A percentile compares a stretch with the other conserved stretches of the same genome.
phyloP scores from a whole-genome alignment of 495 filamentous ascomycete genomes.

The Tricharina praecox region DNA sequence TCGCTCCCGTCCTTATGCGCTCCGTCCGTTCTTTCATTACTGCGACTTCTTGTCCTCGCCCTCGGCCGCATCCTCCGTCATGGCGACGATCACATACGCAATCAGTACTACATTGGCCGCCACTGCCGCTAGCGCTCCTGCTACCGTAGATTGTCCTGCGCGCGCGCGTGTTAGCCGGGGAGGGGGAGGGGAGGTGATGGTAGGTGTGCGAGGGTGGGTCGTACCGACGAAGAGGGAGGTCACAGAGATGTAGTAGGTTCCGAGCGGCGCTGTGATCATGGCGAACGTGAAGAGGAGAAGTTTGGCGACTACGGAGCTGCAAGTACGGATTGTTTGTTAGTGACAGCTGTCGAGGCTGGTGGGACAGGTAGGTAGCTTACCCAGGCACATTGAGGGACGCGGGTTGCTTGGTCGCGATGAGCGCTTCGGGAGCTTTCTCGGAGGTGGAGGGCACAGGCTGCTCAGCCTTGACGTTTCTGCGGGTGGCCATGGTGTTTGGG shows the following conservation, averaged over 20 bases:
- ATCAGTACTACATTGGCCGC: constrained; percentile 85
- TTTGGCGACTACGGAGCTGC: constrained; percentile 73
- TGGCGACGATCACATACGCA: constrained; percentile 77
- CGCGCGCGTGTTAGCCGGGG: constrained; percentile 7
- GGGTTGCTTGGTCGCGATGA: too few relatives aligned
- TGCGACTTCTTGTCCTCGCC: constrained; percentile 42
- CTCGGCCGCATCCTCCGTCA: constrained; percentile 69
- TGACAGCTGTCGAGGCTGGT: neutral
- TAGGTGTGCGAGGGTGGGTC: neutral
- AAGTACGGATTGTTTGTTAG: constrained; percentile 4
- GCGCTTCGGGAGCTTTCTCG: constrained; percentile 40
- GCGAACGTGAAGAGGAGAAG: constrained; percentile 76
- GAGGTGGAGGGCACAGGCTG: constrained; percentile 2
- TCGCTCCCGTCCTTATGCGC: too few relatives aligned
- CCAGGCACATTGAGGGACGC: constrained; percentile 49
- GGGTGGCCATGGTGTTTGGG: constrained; percentile 37
- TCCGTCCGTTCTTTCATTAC: too few relatives aligned
- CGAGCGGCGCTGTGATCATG: constrained; percentile 73
- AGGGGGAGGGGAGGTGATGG: too few relatives aligned
- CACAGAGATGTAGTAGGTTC: constrained; percentile 68
- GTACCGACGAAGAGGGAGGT: constrained; percentile 50
- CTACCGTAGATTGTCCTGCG: constrained; percentile 73
- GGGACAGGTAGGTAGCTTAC: constrained; percentile 34
- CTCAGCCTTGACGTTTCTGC: constrained; percentile 32
- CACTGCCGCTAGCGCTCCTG: constrained; percentile 68